Evolutionary conservation across 2,329 filamentous ascomycete genomes (phyloP), one percentile per base, ranked within the genome.

Genomic region (Cladophialophora psammophila): DNA sequence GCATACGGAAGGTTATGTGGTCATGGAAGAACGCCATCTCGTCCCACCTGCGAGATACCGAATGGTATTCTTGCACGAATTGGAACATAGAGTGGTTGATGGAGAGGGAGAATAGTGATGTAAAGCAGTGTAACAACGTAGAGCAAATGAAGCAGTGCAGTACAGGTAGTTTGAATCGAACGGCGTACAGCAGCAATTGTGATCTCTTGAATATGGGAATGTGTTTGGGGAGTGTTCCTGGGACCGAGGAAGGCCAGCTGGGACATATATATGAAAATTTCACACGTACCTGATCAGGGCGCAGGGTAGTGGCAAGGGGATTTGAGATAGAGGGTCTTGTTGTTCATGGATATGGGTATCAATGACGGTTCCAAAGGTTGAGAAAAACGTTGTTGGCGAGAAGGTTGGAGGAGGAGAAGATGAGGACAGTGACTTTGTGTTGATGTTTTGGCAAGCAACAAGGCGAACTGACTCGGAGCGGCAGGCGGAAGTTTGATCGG

Each of bases 1-100:
- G 40, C 66, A 66, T 63, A 60, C 48, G 42, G 45, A 63, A 65
- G 42, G 13, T 36, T 53, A 65, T 48, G 20, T 52, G 38, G 59
- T 50, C 36, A 52, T 58, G 35, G 15, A 40, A 54, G 57, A 57
- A 55, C 34, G 59, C 59, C 59, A 61, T 61, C 10, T 61, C 36
- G 45, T 48, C 48, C 13, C 26, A 26, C 36, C 54, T 40, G 59
- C 38, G n/a, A 61, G 59, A 61, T 50, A 53, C 59, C 48, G 34
- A 54, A 61, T 61, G 59, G 45, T 31, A 31, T 50, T 50, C 45
- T 50, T 26, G 45, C 20, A 50, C 45, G 18, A 31, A 2, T 54
- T 61, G 40, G 42, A 20, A 42, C n/a, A 35, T 20, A 32, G 52
- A 61, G 59, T 36, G 32, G 52, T 18, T 13, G 6, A 15, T 8